phyloP scores from a whole-genome alignment of 1,139 yeast genomes.

The Debaryomycetaceae sp. region DNA sequence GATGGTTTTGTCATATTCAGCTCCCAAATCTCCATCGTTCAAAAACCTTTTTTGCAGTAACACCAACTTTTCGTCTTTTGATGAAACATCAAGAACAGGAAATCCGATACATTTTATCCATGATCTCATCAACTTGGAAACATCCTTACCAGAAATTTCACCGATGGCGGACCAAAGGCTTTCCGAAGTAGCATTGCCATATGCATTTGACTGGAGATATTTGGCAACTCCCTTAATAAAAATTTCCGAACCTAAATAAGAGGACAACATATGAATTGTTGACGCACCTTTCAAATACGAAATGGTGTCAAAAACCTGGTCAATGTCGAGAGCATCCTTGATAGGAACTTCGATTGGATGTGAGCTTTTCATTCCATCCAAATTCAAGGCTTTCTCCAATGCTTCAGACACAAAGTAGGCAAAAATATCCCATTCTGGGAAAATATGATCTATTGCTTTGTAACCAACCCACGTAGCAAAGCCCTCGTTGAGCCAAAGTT shows the following conservation, averaged over 20 bases:
- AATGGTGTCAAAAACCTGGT: constrained; percentile 56
- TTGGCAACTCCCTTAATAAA: constrained; percentile 71
- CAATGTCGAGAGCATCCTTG: constrained; percentile 51
- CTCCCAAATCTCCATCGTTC: constrained; percentile 73
- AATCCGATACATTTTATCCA: constrained; percentile 86
- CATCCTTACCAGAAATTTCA: constrained; percentile 73
- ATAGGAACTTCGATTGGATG: constrained; percentile 62
- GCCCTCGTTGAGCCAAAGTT: constrained; percentile 85
- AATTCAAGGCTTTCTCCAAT: constrained; percentile 48
- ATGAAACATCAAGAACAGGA: constrained; percentile 45
- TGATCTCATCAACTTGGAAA: constrained; percentile 65
- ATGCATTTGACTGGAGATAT: constrained; percentile 68
- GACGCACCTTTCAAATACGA: constrained; percentile 85
- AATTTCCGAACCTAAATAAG: constrained; percentile 61
- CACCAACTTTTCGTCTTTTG: neutral
- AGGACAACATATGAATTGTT: constrained; percentile 65
- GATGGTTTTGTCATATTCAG: constrained; percentile 63
- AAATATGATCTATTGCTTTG: constrained; percentile 48
- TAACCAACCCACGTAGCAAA: constrained; percentile 61
- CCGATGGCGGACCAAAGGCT: constrained; percentile 79
- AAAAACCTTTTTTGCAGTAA: constrained; percentile 48
- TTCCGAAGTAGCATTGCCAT: constrained; percentile 71
- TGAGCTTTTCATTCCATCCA: constrained; percentile 52
- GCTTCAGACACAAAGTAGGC: constrained; percentile 50
- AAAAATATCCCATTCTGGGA: constrained; percentile 60